Evolutionary conservation across 768 basidiomycete species (phyloP), one percentile per base, ranked within the genome.

Genomic region (Termitomyces sp.): DNA sequence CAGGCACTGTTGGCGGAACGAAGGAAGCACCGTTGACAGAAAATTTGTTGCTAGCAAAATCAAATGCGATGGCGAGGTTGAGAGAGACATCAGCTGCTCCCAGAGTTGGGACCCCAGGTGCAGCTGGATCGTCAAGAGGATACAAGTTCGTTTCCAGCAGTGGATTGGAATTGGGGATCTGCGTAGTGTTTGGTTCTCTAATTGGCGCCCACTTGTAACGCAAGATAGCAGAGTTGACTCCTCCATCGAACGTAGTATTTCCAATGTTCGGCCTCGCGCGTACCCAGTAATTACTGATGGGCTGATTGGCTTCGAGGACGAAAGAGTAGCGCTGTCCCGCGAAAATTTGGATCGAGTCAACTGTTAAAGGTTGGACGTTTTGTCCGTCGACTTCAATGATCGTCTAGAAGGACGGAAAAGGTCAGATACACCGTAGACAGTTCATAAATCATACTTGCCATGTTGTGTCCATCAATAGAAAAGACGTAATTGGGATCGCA

Each of bases 401-500:
- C 14, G 52, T 53, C 52, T 53, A 48, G 21, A 43, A 16, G n/a
- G 38, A 35, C 23, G 11, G 25, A 10, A 51, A 16, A 4, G 6
- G 16, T 16, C 5, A 16, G 27, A 32, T 21, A 53, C 5, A 16
- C 29, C 0, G 17, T n/a, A 32, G 12, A 16, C 17, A 9, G 5
- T 19, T n/a, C n/a, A n/a, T 12, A 40, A 53, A 19, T n/a, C 12
- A 32, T n/a, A 16, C 35, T 31, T 5, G 32, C 52, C 52, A 53
- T 53, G 4, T 57, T 64, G 44, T 73, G 73, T n/a, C 63, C 54
- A 21, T 71, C 64, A 16, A 69, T 7, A 3, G 46, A 48, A 11
- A 48, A 48, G 10, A 48, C 19, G 32, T 17, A 48, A 17, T 48
- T 48, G 17, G 72, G 68, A 19, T 70, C 72, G 59, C 80, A 80